Base-by-base conservation (phyloP, 140 eudicot genomes). In the Erigeron philadelphicus region DNA sequence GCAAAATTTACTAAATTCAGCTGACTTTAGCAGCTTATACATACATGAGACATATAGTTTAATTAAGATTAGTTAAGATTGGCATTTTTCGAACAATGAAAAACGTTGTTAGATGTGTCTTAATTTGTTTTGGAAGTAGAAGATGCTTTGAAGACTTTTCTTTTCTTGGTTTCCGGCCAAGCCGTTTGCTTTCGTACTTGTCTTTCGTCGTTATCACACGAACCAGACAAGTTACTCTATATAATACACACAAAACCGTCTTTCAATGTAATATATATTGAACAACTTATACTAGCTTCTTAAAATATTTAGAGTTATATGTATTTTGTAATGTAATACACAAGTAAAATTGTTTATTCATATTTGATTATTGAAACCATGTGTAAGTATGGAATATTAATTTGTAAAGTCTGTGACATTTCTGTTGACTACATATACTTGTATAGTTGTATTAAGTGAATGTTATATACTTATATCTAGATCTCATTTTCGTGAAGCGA, bases 61-160 rank as follows among this genome's bases (percentile, higher is more conserved):
- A 15, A 48, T 13, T 3, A 12, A 49, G 13, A 16, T 49, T 15
- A 49, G 15, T 49, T n/a, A 16, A 49, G 17, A 16, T 12, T 12
- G 15, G 1, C 5, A 48, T 44, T 23, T 66, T 65, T 57, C 9
- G n/a, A 46, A 53, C 13, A 44, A 63, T 31, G 9, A 64, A 71
- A 77, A 63, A 35, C 67, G 61, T 68, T 58, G 80, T 76, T 69
- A 44, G 1, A 55, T 43, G 59, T 66, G 82, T 76, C 71, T 69
- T 76, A 61, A 50, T 76, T 61, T 52, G 80, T 65, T 78, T 78
- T 78, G 82, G 82, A 78, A 72, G 78, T 72, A 72, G 82, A 78
- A 78, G 82, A 78, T 78, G 74, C 82, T 67, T 78, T 66, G 52
- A 66, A 67, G 78, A 78, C 74, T 72, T 72, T 59, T n/a, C 38